Percentiles rank a stretch among this genome's conserved stretches.
Evolutionary conservation across 768 basidiomycete species (phyloP).

Genomic region (Rhizopogon rudus): DNA sequence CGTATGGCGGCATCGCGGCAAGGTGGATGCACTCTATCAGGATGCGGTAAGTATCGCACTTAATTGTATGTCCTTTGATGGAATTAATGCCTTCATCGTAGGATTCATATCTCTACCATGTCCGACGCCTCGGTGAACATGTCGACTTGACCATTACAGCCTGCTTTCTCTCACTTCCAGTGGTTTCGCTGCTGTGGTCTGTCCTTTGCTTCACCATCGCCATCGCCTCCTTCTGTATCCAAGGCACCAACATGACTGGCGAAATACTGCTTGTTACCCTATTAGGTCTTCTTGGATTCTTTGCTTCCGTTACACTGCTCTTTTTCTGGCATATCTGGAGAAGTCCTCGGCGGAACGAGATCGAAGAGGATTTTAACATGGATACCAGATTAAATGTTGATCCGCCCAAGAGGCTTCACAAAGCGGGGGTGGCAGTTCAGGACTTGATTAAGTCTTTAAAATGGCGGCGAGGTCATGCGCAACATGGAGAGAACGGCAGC

Average conservation of each 20-base stretch:
- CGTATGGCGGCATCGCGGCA: conserved; percentile 13
- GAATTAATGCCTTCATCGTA: background rate
- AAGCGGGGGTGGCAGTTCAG: too few species aligned
- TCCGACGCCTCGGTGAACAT: conserved; percentile 3
- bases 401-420: too few species aligned
- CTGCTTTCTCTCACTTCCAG: conserved; percentile 19
- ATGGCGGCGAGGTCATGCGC: background rate
- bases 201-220: conserved; percentile 18
- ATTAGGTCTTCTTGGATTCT: conserved; percentile 7
- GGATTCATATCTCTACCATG: conserved; percentile 13
- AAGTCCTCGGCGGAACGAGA: conserved; percentile 2
- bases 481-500: background rate
- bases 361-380: background rate
- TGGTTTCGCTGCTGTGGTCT: conserved; percentile 19
- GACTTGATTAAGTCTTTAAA: background rate
- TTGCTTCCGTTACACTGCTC: conserved; percentile 8
- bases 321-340: conserved; percentile 24
- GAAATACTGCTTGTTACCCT: conserved; percentile 10
- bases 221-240: conserved; percentile 14
- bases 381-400: background rate
- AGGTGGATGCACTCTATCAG: conserved; percentile 7
- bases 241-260: conserved; percentile 5
- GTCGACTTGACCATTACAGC: conserved; percentile 17
- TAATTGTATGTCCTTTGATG: too few species aligned
- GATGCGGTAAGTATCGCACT: conserved; percentile 10